phyloP scores from a whole-genome alignment of 2,329 filamentous ascomycete genomes.

The Didymella keratinophila region DNA sequence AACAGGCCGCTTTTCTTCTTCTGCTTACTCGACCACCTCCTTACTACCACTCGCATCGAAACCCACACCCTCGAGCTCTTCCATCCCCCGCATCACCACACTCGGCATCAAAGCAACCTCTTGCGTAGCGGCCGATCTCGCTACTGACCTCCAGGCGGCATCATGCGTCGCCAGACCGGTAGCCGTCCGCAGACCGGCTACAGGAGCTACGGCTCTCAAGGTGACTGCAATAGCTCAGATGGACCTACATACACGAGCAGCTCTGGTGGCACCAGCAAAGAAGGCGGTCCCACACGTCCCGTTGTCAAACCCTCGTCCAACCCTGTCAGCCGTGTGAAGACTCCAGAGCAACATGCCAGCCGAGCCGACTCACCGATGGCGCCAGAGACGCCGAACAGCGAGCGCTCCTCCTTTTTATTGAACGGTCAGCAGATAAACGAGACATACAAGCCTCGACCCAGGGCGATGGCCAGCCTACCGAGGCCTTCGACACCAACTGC shows the following conservation, averaged over 20 bases:
- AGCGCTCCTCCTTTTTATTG: constrained; percentile 19
- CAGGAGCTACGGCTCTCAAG: not conserved
- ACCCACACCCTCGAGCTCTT: not conserved
- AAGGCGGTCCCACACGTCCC: constrained; percentile 8
- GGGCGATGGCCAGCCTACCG: not conserved
- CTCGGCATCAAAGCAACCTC: not conserved
- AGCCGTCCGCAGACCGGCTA: constrained; percentile 17
- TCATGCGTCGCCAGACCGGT: constrained; percentile 20
- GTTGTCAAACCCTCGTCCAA: constrained; percentile 3
- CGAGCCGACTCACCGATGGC: not conserved
- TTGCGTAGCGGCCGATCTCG: not conserved
- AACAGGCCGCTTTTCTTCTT: constrained; percentile 8
- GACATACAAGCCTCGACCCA: constrained; percentile 21
- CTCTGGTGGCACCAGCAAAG: constrained; percentile 26
- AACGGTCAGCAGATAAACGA: constrained; percentile 28
- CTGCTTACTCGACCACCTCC: not conserved
- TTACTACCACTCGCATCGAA: constrained; percentile 7
- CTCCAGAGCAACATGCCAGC: constrained; percentile 9
- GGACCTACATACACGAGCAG: constrained; percentile 25
- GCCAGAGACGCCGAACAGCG: constrained; percentile 10
- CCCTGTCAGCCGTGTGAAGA: not conserved
- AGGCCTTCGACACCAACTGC: not conserved
- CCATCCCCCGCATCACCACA: not conserved
- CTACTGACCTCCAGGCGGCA: not conserved
- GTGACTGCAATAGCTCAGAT: constrained; percentile 20